Evolutionary conservation across 2,329 filamentous ascomycete genomes (phyloP).

Genomic region (Hymenoscyphus albidus): DNA sequence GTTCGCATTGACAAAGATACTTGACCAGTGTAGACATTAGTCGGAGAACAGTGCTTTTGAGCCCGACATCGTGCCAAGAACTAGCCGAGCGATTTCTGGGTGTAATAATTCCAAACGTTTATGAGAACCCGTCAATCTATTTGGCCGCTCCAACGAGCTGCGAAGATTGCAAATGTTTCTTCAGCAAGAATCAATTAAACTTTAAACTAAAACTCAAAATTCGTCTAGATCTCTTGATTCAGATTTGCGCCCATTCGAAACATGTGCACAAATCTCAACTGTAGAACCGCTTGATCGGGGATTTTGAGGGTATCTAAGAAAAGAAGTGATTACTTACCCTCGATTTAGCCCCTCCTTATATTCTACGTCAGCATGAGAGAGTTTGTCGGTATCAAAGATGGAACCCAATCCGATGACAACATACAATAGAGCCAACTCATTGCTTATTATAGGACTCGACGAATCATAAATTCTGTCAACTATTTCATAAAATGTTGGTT

Average conservation of each 20-base stretch:
- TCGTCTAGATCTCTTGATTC: neutral
- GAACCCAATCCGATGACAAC: slow-evolving; percentile 68
- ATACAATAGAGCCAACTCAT: slow-evolving; percentile 51
- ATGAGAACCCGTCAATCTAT: neutral
- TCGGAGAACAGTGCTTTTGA: too few relatives aligned
- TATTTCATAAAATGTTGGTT: slow-evolving; percentile 74
- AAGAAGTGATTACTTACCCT: slow-evolving; percentile 44
- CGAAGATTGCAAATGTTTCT: neutral
- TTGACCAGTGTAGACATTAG: neutral
- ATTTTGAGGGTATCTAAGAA: neutral
- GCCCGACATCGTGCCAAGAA: too few relatives aligned
- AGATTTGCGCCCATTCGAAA: neutral
- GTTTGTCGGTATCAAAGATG: slow-evolving; percentile 60
- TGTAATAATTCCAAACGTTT: neutral
- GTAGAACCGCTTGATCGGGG: neutral
- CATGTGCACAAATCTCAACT: neutral
- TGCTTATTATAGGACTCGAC: slow-evolving; percentile 35
- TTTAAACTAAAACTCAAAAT: neutral
- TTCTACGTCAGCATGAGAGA: slow-evolving; percentile 45
- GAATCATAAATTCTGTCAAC: slow-evolving; percentile 75
- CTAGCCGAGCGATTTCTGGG: neutral
- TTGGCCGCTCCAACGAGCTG: neutral
- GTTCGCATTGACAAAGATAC: neutral
- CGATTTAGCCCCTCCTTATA: slow-evolving; percentile 53
- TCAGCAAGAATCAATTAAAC: neutral